Evolutionary conservation across 192 early-diverging fungal genomes (phyloP), one percentile per base, ranked within the genome.

Genomic region (Bifiguratus adelaidae): DNA sequence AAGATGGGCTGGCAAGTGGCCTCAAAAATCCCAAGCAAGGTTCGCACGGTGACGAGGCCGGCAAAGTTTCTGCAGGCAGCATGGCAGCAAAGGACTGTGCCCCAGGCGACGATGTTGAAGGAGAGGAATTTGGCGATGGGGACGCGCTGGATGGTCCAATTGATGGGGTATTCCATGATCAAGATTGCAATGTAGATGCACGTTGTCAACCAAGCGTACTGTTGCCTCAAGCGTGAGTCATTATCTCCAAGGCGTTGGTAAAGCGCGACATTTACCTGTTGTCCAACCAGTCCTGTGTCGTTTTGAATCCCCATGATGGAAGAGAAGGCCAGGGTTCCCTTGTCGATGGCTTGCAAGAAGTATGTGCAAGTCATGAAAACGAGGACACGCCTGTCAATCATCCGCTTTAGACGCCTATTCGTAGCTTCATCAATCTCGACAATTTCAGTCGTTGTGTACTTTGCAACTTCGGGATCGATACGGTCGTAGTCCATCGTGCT

Each of bases 151-250:
- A 45, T 45, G 28, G 15, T n/a, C 44, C 44, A 45, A 20, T 51
- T 51, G 28, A 41, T 16, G 1, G 50, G 50, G 15, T 42, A 51
- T 42, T 51, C 50, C 3, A 51, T 41, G 25, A 51, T 16, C 13
- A 51, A 28, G 6, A 51, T 29, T 15, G 50, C 50, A 42, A 51
- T 51, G 27, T 51, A 51, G 20, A 51, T 51, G 33, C 50, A 51
- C 2, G 50, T 51, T 20, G 50, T 51, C 3, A 51, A 15, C 50
- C 50, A 51, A 12, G 40, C 20, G 25, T 51, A 51, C 50, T 51
- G 13, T 15, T 13, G 15, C 24, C 22, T n/a, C 23, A 47, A 12
- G 19, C 16, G 23, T 30, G 9, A 12, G 8, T 20, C 5, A 7
- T 20, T 7, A 20, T 0, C 21, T 30, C 13, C 20, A 13, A 47